These are phyloP conservation scores for Trichosporon inkin DNA, from an alignment of 1,284 basidiomycete species.

Conservation along the genomic window DNA sequence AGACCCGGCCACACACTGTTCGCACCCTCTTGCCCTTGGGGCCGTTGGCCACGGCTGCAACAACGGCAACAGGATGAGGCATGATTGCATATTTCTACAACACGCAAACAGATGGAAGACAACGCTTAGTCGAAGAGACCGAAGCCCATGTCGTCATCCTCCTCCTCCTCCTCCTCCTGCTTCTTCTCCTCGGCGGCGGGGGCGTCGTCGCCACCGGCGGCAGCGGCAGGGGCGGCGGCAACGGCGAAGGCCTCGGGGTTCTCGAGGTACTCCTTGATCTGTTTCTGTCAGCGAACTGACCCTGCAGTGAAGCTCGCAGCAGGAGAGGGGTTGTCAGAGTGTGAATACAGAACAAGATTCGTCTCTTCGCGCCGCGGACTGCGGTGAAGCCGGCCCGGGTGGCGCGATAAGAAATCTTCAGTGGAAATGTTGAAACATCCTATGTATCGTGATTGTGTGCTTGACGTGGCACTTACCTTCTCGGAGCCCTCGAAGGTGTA, in stretches of 20 bases:
- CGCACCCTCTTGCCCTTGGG: too few species aligned
- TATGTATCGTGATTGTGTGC: constrained; percentile 17
- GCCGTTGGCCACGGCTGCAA: too few species aligned
- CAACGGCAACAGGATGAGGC: not conserved
- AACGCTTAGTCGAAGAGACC: constrained; percentile 77
- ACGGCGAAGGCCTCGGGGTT: constrained; percentile 94
- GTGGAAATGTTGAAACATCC: constrained; percentile 37
- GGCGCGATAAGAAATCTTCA: constrained; percentile 52
- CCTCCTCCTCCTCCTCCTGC: constrained; percentile 67
- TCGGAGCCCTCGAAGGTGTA: constrained; percentile 91
- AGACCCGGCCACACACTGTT: too few species aligned
- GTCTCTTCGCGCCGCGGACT: constrained; percentile 28
- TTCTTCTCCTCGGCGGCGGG: constrained; percentile 55
- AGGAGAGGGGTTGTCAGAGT: constrained; percentile 30
- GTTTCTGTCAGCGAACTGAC: constrained; percentile 19
- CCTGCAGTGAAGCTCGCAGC: not conserved
- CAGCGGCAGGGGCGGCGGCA: constrained; percentile 63
- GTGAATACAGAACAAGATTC: constrained; percentile 27
- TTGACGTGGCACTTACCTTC: constrained; percentile 61
- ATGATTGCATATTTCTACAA: constrained; percentile 17
- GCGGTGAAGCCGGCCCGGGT: constrained; percentile 47
- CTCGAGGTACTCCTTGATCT: constrained; percentile 94
- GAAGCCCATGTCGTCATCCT: constrained; percentile 63
- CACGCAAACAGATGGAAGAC: constrained; percentile 17
- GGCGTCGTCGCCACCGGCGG: constrained; percentile 56